Percentiles rank a stretch among this genome's conserved stretches.
These are phyloP conservation scores for Wickerhamiella sergipiensis DNA, from an alignment of 805 yeast species.

Conservation along the genomic window DNA sequence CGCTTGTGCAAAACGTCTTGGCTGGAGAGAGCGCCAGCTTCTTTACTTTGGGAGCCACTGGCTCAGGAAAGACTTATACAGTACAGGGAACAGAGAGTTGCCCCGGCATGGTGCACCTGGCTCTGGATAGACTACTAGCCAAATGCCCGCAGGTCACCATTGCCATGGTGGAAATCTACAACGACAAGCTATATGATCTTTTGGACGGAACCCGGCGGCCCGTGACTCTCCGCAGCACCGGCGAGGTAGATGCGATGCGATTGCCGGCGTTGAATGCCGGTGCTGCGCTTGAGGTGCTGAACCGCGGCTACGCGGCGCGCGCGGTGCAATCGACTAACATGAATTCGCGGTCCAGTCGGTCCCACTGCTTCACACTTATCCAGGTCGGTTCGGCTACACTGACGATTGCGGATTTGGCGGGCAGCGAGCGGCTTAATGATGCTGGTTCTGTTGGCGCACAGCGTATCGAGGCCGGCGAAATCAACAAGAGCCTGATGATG, in stretches of 20 bases:
- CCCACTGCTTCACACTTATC: slow-evolving; percentile 38
- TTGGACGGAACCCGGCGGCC: slow-evolving; percentile 11
- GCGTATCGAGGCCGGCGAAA: slow-evolving; percentile 34
- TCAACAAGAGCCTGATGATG: slow-evolving; percentile 37
- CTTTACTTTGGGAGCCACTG: slow-evolving; percentile 41
- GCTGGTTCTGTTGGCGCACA: slow-evolving; percentile 34
- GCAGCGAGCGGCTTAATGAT: slow-evolving; percentile 36
- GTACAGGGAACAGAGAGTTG: slow-evolving; percentile 20
- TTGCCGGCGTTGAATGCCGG: slow-evolving; percentile 26
- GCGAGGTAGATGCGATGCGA: slow-evolving; percentile 31
- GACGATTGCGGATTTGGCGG: slow-evolving; percentile 40
- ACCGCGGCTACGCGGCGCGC: slow-evolving; percentile 28
- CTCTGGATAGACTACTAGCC: slow-evolving; percentile 24
- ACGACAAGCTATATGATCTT: slow-evolving; percentile 33
- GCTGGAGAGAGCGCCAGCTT: slow-evolving; percentile 29
- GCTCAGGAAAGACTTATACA: slow-evolving; percentile 33
- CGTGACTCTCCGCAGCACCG: neutral
- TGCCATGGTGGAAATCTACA: slow-evolving; percentile 41
- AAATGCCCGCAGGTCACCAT: slow-evolving; percentile 24
- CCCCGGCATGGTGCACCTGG: slow-evolving; percentile 29
- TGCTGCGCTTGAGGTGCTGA: slow-evolving; percentile 28
- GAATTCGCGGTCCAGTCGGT: slow-evolving; percentile 34
- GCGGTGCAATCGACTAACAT: slow-evolving; percentile 32
- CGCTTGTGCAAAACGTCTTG: slow-evolving; percentile 23
- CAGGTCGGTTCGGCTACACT: slow-evolving; percentile 27